Conservation (phyloP, 1,139 yeast genomes). For the Scheffersomyces illinoinensis region DNA sequence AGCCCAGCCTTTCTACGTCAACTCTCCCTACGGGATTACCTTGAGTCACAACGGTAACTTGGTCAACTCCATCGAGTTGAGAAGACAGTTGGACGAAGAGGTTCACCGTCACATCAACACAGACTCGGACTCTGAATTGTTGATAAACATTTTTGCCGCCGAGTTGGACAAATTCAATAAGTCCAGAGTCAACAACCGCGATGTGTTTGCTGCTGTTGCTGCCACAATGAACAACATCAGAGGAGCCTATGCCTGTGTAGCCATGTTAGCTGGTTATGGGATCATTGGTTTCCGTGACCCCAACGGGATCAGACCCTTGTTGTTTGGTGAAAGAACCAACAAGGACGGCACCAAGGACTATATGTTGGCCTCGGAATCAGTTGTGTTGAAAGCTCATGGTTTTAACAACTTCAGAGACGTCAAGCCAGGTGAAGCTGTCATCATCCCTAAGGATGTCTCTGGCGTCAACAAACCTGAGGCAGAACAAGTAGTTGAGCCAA, state of each 20-base stretch:
- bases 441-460: constrained; percentile 70
- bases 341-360: constrained; percentile 78
- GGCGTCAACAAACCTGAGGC: constrained; percentile 61
- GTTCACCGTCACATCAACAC: constrained; percentile 98
- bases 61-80: constrained; percentile 79
- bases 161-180: constrained; percentile 91
- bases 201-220: constrained; percentile 79
- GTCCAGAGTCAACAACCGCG: constrained; percentile 88
- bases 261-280: constrained; percentile 96
- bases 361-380: constrained; percentile 95
- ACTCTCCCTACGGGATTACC: constrained; percentile 92
- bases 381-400: constrained; percentile 92
- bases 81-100: constrained; percentile 80
- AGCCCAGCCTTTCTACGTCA: constrained; percentile 98
- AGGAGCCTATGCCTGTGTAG: constrained; percentile 96
- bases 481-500: constrained; percentile 80
- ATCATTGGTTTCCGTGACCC: constrained; percentile 96
- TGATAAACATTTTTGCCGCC: constrained; percentile 86
- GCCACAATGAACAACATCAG: constrained; percentile 80
- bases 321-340: constrained; percentile 76
- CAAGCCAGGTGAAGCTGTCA: constrained; percentile 94
- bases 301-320: constrained; percentile 90
- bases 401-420: constrained; percentile 78
- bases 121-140: constrained; percentile 90
- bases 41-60: constrained; percentile 93